Evolutionary conservation across 495 filamentous ascomycete species (phyloP).

Genomic region (Penicillium roqueforti): DNA sequence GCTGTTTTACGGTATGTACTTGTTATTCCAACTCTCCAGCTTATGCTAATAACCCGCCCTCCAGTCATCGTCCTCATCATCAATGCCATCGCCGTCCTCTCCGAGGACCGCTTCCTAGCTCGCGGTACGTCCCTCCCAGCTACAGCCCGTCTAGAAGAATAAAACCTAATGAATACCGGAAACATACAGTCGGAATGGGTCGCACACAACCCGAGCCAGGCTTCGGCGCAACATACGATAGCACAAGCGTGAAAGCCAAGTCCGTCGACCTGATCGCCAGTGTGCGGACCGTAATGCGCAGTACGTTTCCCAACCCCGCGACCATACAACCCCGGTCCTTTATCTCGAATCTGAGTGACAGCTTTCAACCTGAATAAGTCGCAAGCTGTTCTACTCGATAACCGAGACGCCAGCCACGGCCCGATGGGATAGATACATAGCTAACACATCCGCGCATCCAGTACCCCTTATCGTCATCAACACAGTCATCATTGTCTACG

Average conservation of each 20-base stretch:
- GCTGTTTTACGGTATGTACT: constrained; percentile 61
- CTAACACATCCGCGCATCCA: constrained; percentile 34
- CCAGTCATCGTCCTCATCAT: constrained; percentile 78
- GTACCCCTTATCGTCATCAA: constrained; percentile 95
- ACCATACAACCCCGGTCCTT: neutral
- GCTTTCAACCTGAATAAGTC: neutral
- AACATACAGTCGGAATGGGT: constrained; percentile 72
- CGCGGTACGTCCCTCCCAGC: constrained; percentile 60
- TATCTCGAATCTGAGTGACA: neutral
- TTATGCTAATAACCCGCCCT: constrained; percentile 12
- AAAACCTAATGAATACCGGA: constrained; percentile 3
- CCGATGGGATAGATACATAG: neutral
- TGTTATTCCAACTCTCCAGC: neutral
- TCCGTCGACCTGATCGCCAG: constrained; percentile 85
- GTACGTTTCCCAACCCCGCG: constrained; percentile 51
- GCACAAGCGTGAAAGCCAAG: constrained; percentile 78
- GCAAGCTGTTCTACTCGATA: neutral
- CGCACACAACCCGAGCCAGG: constrained; percentile 59
- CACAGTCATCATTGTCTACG: constrained; percentile 82
- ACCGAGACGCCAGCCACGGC: neutral
- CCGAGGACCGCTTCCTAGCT: constrained; percentile 95
- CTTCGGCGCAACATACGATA: constrained; percentile 68
- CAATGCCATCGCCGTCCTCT: constrained; percentile 92
- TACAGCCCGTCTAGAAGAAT: neutral
- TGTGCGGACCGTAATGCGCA: constrained; percentile 89